Conservation (phyloP, 495 filamentous ascomycete genomes). For the Xylaria castorea region DNA sequence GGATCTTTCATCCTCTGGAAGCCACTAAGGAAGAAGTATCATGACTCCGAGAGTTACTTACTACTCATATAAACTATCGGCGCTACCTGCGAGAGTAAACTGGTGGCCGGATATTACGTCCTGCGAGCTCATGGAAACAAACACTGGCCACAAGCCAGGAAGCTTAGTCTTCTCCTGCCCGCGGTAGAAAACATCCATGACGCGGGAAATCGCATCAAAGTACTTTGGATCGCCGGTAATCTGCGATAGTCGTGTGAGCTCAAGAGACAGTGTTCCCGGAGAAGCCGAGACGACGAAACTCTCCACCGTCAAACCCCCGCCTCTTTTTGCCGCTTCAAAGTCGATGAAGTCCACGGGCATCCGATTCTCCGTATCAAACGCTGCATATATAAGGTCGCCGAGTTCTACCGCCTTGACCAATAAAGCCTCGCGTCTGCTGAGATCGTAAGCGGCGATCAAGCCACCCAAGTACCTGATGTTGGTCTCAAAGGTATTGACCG, state of each 20-base stretch:
- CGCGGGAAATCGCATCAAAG: constrained; percentile 85
- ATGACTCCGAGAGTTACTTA: background rate
- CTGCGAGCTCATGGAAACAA: constrained; percentile 64
- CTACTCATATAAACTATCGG: constrained; percentile 91
- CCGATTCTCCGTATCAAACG: constrained; percentile 86
- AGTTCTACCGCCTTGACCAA: constrained; percentile 83
- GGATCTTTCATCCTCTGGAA: background rate
- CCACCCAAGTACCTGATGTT: constrained; percentile 85
- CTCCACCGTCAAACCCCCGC: constrained; percentile 43
- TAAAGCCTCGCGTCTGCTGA: constrained; percentile 73
- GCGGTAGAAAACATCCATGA: constrained; percentile 77
- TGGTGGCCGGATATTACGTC: constrained; percentile 44
- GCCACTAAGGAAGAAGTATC: background rate
- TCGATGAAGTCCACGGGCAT: constrained; percentile 74
- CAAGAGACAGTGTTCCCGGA: constrained; percentile 70
- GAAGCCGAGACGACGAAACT: constrained; percentile 43
- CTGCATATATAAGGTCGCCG: constrained; percentile 80
- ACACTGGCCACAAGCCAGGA: constrained; percentile 84
- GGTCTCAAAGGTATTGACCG: constrained; percentile 80
- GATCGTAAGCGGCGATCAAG: constrained; percentile 77
- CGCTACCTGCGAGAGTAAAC: constrained; percentile 76
- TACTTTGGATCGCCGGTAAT: constrained; percentile 85
- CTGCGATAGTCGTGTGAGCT: constrained; percentile 87
- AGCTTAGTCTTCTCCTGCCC: constrained; percentile 71
- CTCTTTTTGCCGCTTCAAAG: constrained; percentile 57